Evolutionary conservation across 495 filamentous ascomycete species (phyloP).

Genomic region (Neurospora sp.): DNA sequence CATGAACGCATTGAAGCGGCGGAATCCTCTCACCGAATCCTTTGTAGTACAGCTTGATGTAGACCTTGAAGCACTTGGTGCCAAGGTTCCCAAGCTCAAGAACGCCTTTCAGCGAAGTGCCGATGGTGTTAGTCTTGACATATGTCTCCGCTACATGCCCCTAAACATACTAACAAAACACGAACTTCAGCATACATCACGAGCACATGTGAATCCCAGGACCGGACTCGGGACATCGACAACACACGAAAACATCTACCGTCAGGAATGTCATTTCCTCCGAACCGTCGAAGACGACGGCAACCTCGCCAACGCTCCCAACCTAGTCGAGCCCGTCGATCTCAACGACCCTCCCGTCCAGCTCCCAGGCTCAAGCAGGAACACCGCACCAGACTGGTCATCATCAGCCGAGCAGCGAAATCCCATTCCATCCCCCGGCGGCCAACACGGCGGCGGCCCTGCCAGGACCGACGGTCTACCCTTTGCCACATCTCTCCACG

Average conservation of each 20-base stretch:
- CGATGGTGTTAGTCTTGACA: slow-evolving; percentile 33
- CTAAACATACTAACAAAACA: neutral
- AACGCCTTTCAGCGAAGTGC: slow-evolving; percentile 38
- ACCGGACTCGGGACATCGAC: neutral
- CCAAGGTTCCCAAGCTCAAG: slow-evolving; percentile 43
- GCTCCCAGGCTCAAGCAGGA: slow-evolving; percentile 11
- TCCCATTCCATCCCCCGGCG: slow-evolving; percentile 19
- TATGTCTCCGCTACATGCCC: neutral
- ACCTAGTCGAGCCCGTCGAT: slow-evolving; percentile 19
- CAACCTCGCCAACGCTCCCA: slow-evolving; percentile 17
- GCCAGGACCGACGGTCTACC: neutral
- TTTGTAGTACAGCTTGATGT: slow-evolving; percentile 92
- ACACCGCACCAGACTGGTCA: slow-evolving; percentile 21
- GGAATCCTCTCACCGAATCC: slow-evolving; percentile 87
- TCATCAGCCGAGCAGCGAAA: slow-evolving; percentile 19
- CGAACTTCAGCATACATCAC: neutral
- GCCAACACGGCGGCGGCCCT: slow-evolving; percentile 12
- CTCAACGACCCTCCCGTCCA: slow-evolving; percentile 9
- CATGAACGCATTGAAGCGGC: slow-evolving; percentile 77
- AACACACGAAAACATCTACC: slow-evolving; percentile 7
- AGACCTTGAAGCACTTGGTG: slow-evolving; percentile 63
- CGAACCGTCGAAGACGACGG: slow-evolving; percentile 22
- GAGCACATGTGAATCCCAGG: neutral
- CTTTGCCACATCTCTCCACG: slow-evolving; percentile 15
- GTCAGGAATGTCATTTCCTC: slow-evolving; percentile 24